Evolutionary conservation across 2,329 filamentous ascomycete genomes (phyloP).

Genomic region (Fusarium sp.): DNA sequence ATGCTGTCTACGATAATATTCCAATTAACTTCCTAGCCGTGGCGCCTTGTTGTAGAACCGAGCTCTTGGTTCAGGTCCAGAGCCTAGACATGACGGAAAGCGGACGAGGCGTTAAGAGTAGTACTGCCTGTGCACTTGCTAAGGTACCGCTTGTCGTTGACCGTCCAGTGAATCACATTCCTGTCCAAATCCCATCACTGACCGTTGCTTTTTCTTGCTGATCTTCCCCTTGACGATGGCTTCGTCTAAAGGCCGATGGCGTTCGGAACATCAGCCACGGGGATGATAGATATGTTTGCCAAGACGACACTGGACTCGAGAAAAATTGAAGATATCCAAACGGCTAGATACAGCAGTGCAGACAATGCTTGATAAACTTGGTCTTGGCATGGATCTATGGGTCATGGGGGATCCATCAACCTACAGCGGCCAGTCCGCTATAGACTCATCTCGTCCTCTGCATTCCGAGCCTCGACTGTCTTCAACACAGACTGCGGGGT

Average conservation of each 20-base stretch:
- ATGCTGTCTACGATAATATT: conserved; percentile 3
- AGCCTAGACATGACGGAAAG: conserved; percentile 17
- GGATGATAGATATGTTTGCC: background rate
- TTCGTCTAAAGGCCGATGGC: conserved; percentile 28
- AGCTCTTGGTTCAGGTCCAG: conserved; percentile 23
- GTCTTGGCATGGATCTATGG: conserved; percentile 17
- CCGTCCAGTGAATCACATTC: conserved; percentile 32
- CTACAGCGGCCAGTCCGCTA: conserved; percentile 15
- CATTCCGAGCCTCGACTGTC: conserved; percentile 24
- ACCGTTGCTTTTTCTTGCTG: conserved; percentile 15
- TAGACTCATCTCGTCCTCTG: conserved; percentile 19
- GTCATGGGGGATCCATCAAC: background rate
- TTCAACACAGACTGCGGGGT: conserved; percentile 2
- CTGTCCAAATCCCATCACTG: conserved; percentile 5
- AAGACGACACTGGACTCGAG: background rate
- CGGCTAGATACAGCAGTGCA: background rate
- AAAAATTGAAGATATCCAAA: background rate
- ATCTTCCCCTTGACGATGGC: conserved; percentile 10
- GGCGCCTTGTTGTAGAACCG: conserved; percentile 18
- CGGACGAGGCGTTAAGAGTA: conserved; percentile 3
- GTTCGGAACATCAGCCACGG: conserved; percentile 30
- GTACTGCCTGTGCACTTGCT: background rate
- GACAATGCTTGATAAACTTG: conserved; percentile 7
- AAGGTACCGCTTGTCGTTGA: conserved; percentile 1
- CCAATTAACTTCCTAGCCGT: conserved; percentile 13